A percentile compares a stretch with the other conserved stretches of the same genome.
Conservation (phyloP, 352 stramenopile genomes). For the Phytophthora hybrid region DNA sequence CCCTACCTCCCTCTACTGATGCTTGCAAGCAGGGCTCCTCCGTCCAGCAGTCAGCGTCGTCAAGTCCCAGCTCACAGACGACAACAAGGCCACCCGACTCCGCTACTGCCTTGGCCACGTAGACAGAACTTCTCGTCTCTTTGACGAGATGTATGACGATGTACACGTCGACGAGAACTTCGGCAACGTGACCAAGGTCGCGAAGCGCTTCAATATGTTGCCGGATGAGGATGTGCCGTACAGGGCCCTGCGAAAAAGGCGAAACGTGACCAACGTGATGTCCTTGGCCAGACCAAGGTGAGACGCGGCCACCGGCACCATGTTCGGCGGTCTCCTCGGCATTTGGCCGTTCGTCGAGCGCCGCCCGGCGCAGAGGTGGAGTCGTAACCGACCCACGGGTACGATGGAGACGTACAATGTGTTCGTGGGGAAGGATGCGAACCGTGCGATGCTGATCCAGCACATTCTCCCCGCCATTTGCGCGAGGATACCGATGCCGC, state of each 20-base stretch:
- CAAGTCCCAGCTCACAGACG: constrained; percentile 7
- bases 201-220: background rate
- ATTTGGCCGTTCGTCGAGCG: background rate
- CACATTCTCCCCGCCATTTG: background rate
- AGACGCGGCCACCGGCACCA: background rate
- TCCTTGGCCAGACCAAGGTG: background rate
- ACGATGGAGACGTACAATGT: background rate
- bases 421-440: background rate
- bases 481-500: background rate
- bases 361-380: too few species aligned
- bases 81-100: constrained; percentile 5
- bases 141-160: constrained; percentile 24
- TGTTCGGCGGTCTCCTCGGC: background rate
- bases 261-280: background rate
- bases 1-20: background rate
- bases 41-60: constrained; percentile 1
- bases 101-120: constrained; percentile 11
- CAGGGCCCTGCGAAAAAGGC: background rate
- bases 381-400: too few species aligned
- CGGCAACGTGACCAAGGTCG: background rate
- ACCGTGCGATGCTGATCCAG: background rate
- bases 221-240: background rate
- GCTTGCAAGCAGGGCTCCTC: background rate
- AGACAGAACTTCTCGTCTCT: background rate
- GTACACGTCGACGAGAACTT: background rate